phyloP scores from a whole-genome alignment of 2,329 filamentous ascomycete genomes.

The Pyrenochaeta sp. region DNA sequence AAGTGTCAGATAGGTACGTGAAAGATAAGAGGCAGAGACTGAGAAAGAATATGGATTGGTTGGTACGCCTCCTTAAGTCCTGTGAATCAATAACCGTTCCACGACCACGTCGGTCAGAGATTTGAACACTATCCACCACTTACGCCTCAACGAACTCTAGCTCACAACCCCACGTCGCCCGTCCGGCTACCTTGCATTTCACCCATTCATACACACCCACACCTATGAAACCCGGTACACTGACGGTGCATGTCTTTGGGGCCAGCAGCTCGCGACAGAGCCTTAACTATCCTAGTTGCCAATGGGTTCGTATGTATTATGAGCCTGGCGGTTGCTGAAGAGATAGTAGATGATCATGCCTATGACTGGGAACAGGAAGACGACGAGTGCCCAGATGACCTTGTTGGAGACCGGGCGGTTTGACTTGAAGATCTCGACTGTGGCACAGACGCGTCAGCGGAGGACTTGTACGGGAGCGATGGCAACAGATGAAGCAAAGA shows the following conservation, averaged over 20 bases:
- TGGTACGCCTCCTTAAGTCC: no score
- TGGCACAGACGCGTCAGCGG: constrained; percentile 24
- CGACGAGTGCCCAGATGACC: constrained; percentile 68
- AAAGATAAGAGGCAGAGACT: no score
- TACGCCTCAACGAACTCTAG: no score
- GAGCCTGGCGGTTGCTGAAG: constrained; percentile 68
- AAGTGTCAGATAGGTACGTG: no score
- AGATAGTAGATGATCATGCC: constrained; percentile 71
- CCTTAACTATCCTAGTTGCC: neutral
- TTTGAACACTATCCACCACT: no score
- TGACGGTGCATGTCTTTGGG: neutral
- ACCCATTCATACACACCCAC: no score
- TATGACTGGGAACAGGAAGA: constrained; percentile 71
- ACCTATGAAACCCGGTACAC: neutral
- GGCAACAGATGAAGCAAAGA: neutral
- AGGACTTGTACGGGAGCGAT: neutral
- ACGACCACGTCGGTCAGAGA: no score
- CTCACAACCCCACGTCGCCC: no score
- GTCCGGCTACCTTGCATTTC: no score
- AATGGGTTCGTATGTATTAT: constrained; percentile 66
- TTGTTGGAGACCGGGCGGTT: constrained; percentile 66
- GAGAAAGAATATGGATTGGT: no score
- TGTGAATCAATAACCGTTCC: no score
- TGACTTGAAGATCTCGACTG: constrained; percentile 72
- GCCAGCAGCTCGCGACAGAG: neutral